Evolutionary conservation across 1,139 yeast genomes (phyloP).

Genomic region (Sugiyamaella japonica): DNA sequence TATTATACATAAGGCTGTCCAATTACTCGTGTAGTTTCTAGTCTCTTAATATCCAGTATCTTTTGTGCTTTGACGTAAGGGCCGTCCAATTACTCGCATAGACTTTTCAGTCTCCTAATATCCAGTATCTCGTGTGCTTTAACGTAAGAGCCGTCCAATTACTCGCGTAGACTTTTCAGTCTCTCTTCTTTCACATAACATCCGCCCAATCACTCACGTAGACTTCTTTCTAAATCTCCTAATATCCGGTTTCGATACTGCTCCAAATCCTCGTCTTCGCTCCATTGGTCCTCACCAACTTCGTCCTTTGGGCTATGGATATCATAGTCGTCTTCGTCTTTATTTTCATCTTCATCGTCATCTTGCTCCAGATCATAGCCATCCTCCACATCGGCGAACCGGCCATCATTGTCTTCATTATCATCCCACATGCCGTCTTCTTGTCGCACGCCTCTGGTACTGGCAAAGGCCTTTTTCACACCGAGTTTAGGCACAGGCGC

Average conservation of each 20-base stretch:
- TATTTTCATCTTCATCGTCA: constrained; percentile 21
- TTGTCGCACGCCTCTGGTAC: constrained; percentile 17
- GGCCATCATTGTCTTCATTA: background rate
- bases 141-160: too few species aligned
- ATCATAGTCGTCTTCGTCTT: constrained; percentile 23
- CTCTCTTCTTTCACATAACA: too few species aligned
- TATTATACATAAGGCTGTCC: background rate
- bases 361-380: constrained; percentile 23
- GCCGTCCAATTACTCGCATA: constrained; percentile 13
- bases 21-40: constrained; percentile 22
- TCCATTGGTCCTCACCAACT: constrained; percentile 26
- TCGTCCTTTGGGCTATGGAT: constrained; percentile 12
- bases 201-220: constrained; percentile 13
- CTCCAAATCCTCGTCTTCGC: constrained; percentile 33
- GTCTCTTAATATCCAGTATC: constrained; percentile 33
- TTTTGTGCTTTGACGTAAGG: too few species aligned
- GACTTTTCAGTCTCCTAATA: constrained; percentile 25
- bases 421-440: constrained; percentile 18
- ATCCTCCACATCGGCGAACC: constrained; percentile 16
- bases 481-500: constrained; percentile 27
- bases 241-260: constrained; percentile 35
- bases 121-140: too few species aligned
- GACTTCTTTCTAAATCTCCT: constrained; percentile 27
- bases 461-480: constrained; percentile 33
- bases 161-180: constrained; percentile 18